Percentiles rank a stretch among this genome's conserved stretches.
phyloP scores from a whole-genome alignment of 208 protist species.

The Trypanosoma cruzi region DNA sequence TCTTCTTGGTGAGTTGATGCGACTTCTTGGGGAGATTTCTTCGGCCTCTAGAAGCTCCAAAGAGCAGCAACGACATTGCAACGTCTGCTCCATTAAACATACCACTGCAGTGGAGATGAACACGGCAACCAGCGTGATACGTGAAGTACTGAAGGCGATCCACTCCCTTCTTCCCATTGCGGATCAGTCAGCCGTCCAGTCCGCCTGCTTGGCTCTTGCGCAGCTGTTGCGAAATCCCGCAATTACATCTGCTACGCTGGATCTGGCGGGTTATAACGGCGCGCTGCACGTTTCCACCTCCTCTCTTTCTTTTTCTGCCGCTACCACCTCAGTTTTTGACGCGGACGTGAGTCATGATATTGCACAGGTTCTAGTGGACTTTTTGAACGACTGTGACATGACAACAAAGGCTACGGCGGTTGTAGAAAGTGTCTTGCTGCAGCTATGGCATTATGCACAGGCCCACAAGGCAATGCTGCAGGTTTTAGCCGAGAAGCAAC shows the following conservation, averaged over 20 bases:
- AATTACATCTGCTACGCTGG: not conserved
- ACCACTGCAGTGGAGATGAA: not conserved
- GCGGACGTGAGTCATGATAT: conserved; percentile 58
- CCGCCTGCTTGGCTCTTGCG: conserved; percentile 25
- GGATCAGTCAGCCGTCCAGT: conserved; percentile 22
- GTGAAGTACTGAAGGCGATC: conserved; percentile 28
- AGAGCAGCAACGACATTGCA: not conserved
- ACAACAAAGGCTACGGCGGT: conserved; percentile 47
- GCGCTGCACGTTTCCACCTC: not conserved
- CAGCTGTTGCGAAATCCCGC: conserved; percentile 24
- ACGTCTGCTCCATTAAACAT: not conserved
- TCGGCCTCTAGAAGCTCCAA: not conserved
- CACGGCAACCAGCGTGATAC: conserved; percentile 5
- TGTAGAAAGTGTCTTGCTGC: conserved; percentile 47
- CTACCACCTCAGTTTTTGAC: not conserved
- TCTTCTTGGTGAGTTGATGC: conserved; percentile 52
- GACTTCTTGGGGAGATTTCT: conserved; percentile 12
- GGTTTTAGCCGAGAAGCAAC: not conserved
- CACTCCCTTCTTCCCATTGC: conserved; percentile 26
- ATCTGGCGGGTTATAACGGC: not conserved
- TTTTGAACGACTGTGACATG: conserved; percentile 47
- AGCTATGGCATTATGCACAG: conserved; percentile 42
- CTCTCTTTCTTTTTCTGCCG: conserved; percentile 19
- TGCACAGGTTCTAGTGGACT: conserved; percentile 53
- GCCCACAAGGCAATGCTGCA: conserved; percentile 52